A percentile compares a stretch with the other conserved stretches of the same genome.
phyloP scores from a whole-genome alignment of 768 basidiomycete genomes.

The Tephrocybe sp. region DNA sequence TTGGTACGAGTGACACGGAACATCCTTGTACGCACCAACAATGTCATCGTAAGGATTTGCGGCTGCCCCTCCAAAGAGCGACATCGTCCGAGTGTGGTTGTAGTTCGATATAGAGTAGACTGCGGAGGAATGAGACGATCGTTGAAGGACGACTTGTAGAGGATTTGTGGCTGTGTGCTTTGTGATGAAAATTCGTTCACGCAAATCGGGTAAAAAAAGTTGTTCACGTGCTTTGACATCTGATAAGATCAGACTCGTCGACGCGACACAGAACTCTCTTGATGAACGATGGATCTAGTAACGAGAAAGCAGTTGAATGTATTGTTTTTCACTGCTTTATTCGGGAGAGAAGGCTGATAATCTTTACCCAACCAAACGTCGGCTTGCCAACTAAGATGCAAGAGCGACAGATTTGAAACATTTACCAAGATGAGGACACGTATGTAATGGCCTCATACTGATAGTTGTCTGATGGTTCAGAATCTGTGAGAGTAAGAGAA shows the following conservation, averaged over 20 bases:
- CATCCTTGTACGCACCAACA: conserved; percentile 54
- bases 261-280: too few relatives aligned
- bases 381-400: too few relatives aligned
- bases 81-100: conserved; percentile 41
- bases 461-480: too few relatives aligned
- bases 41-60: conserved; percentile 87
- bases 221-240: neutral
- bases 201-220: neutral
- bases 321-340: too few relatives aligned
- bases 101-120: neutral
- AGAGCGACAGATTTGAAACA: too few relatives aligned
- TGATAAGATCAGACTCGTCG: neutral
- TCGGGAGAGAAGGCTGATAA: too few relatives aligned
- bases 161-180: conserved; percentile 27
- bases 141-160: neutral
- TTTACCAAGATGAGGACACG: too few relatives aligned
- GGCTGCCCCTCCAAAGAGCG: conserved; percentile 58
- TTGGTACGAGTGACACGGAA: conserved; percentile 4
- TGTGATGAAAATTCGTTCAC: neutral
- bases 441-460: too few relatives aligned
- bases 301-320: too few relatives aligned
- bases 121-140: neutral
- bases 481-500: too few relatives aligned
- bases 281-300: too few relatives aligned
- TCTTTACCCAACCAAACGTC: too few relatives aligned